Conservation (phyloP, 2,329 filamentous ascomycete genomes). For the Venturia asperata region DNA sequence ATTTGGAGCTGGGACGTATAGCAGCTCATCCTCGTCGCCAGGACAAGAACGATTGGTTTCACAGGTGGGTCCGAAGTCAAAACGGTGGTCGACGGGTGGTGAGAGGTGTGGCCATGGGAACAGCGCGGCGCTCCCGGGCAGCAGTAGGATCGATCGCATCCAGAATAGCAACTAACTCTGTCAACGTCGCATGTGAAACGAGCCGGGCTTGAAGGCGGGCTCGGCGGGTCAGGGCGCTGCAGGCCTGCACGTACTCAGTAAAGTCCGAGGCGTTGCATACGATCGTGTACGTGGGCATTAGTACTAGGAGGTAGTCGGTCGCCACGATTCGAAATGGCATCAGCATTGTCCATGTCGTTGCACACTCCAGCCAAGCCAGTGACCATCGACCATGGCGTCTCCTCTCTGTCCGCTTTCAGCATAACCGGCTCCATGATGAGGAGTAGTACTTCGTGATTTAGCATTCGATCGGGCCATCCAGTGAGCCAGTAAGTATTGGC, state of each 20-base stretch:
- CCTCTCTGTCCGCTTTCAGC: not conserved
- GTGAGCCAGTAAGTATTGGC: too few species aligned
- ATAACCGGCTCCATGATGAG: not conserved
- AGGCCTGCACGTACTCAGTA: too few species aligned
- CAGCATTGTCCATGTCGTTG: not conserved
- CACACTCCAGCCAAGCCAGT: not conserved
- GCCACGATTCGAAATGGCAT: not conserved
- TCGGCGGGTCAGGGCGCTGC: not conserved
- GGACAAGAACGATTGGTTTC: not conserved
- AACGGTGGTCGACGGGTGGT: not conserved
- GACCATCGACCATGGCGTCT: not conserved
- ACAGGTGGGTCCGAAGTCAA: not conserved
- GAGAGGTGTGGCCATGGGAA: not conserved
- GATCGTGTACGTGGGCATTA: too few species aligned
- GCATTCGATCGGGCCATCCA: not conserved
- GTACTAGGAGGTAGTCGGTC: not conserved
- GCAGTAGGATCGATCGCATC: not conserved
- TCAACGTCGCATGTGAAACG: slow-evolving; percentile 1
- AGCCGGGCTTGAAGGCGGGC: not conserved
- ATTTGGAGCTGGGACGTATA: not conserved
- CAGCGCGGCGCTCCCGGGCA: too few species aligned
- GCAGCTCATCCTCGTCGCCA: not conserved
- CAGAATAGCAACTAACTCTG: not conserved
- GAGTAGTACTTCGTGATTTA: too few species aligned
- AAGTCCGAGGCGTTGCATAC: too few species aligned